A percentile compares a stretch with the other conserved stretches of the same genome.
phyloP scores from a whole-genome alignment of 2,329 filamentous ascomycete species.

The Alternaria metachromatica region DNA sequence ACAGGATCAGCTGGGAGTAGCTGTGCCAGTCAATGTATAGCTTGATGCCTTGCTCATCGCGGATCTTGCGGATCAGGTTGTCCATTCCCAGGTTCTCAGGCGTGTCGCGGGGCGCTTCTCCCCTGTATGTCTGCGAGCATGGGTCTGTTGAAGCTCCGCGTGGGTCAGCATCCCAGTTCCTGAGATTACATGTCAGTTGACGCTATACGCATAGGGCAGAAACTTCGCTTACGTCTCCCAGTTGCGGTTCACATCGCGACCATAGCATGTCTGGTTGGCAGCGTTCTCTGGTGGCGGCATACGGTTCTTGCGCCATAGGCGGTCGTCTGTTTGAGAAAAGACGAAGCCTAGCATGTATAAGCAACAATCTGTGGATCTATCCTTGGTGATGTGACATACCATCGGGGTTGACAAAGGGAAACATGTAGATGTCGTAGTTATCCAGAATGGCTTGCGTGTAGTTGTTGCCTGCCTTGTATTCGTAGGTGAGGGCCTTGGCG shows the following conservation, averaged over 20 bases:
- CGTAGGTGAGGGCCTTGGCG: constrained; percentile 33
- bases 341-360: constrained; percentile 34
- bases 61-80: constrained; percentile 54
- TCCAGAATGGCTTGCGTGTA: constrained; percentile 41
- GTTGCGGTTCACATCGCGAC: constrained; percentile 45
- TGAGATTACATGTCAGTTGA: neutral
- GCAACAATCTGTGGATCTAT: neutral
- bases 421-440: constrained; percentile 43
- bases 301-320: constrained; percentile 46
- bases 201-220: neutral
- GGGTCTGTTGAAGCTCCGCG: constrained; percentile 39
- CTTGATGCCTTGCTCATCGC: constrained; percentile 57
- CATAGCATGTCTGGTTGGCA: constrained; percentile 40
- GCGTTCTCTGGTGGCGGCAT: constrained; percentile 30
- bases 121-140: constrained; percentile 41
- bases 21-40: constrained; percentile 70
- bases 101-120: constrained; percentile 33
- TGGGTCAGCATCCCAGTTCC: constrained; percentile 35
- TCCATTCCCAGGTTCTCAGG: constrained; percentile 50
- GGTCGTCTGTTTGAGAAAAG: constrained; percentile 42
- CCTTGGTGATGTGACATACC: constrained; percentile 14
- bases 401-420: constrained; percentile 43
- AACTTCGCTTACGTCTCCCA: constrained; percentile 28
- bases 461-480: constrained; percentile 35
- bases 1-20: constrained; percentile 66